Conservation (phyloP, 352 stramenopile species). For the Globisporangium canariense region DNA sequence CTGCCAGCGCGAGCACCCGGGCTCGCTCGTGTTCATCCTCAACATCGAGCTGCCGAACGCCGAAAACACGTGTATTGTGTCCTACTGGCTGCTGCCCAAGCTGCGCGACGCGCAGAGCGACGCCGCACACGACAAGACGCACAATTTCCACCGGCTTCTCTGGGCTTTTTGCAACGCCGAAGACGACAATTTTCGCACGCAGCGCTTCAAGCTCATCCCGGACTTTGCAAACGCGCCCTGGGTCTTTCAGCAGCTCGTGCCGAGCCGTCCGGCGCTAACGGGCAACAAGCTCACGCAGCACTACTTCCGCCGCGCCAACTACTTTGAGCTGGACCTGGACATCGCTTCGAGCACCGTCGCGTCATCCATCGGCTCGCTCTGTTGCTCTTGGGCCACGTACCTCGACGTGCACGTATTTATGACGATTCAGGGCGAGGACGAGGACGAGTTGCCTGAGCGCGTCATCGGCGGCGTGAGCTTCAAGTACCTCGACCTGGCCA, state of each 20-base stretch:
- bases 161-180: conserved; percentile 45
- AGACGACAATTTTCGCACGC: conserved; percentile 52
- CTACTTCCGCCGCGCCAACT: conserved; percentile 78
- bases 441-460: conserved; percentile 72
- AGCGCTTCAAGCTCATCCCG: conserved; percentile 90
- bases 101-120: conserved; percentile 15
- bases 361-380: conserved; percentile 76
- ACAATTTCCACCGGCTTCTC: conserved; percentile 62
- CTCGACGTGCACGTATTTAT: conserved; percentile 82
- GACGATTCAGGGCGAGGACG: conserved; percentile 64
- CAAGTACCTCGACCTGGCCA: conserved; percentile 58
- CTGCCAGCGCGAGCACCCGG: conserved; percentile 37
- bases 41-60: conserved; percentile 80
- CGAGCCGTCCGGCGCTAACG: conserved; percentile 80
- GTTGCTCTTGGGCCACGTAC: conserved; percentile 66
- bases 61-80: conserved; percentile 67
- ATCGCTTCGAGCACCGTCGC: conserved; percentile 74
- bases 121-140: conserved; percentile 13
- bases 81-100: conserved; percentile 66
- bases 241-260: conserved; percentile 78
- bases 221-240: conserved; percentile 80
- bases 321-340: conserved; percentile 88
- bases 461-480: conserved; percentile 59
- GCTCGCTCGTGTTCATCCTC: conserved; percentile 81
- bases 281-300: conserved; percentile 85